Base-by-base conservation (phyloP, 225 moss, liverwort and hornwort species). In the Bryoerythrophyllum caledonicum region DNA sequence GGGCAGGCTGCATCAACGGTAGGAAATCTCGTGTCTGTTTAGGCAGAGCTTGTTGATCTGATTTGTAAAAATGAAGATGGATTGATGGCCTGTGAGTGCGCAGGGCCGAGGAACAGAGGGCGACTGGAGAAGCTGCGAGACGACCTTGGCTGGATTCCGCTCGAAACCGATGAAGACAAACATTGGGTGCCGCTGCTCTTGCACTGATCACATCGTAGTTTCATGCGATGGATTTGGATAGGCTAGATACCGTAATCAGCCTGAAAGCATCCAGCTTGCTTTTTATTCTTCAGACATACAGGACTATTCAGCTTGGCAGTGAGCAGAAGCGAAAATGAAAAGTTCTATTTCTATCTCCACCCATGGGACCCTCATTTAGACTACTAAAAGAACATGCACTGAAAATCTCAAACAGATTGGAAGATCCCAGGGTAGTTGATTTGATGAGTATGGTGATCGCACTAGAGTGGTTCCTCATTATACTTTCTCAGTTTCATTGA, bases 131-230 rank as follows among this genome's bases (percentile, higher is more conserved):
- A 67, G 25, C 86, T 93, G 20, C 82, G 93, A 84, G 91, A 93
- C 41, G 90, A 93, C 76, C 86, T 93, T 4, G 93, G 93, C 0
- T 93, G 93, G 93, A 56, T 88, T 53, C 88, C 90, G 4, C 53
- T 93, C 65, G 93, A 93, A 79, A 93, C 91, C 5, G 91, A 93
- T 32, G 93, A 94, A 81, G 93, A 91, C 43, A 94, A 94, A 61
- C 77, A 44, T 5, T 94, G 93, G 93, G 88, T 83, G 58, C 93
- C 91, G 2, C 78, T 94, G 32, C 78, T 94, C 30, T 73, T 89
- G 17, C 91, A 91, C 60, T 91, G 80, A 89, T 19, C 48, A 6
- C 54, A 62, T 53, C 32, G 26, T 41, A 73, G 14, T 52, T 25
- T 55, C 53, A 53, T 60, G 27, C 23, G 41, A 64, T 14, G 57